Evolutionary conservation across 352 stramenopile genomes (phyloP).

Genomic region (Phytopythium montanum): DNA sequence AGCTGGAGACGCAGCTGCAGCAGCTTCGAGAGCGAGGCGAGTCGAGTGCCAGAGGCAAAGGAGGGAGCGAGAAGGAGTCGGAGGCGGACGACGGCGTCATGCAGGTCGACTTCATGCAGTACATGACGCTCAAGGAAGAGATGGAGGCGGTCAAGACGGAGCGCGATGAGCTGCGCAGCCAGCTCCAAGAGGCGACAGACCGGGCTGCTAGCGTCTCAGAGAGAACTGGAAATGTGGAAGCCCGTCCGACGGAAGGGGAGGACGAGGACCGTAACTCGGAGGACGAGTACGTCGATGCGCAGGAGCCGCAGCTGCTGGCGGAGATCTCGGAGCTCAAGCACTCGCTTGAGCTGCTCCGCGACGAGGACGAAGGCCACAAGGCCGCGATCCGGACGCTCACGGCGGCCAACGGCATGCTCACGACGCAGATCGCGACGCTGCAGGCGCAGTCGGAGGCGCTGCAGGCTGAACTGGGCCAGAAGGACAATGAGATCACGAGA

Average conservation of each 20-base stretch:
- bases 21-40: slow-evolving; percentile 3
- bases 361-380: slow-evolving; percentile 18
- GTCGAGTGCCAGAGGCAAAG: too few relatives aligned
- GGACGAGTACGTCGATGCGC: slow-evolving; percentile 56
- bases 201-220: slow-evolving; percentile 14
- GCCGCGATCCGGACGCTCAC: slow-evolving; percentile 17
- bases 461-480: slow-evolving; percentile 23
- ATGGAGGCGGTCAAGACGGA: slow-evolving; percentile 44
- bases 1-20: slow-evolving; percentile 21
- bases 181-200: slow-evolving; percentile 7
- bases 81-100: slow-evolving; percentile 25
- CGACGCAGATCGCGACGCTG: slow-evolving; percentile 16
- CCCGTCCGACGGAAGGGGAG: slow-evolving; percentile 8
- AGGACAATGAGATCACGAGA: slow-evolving; percentile 11
- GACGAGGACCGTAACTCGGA: slow-evolving; percentile 33
- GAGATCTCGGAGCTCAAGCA: slow-evolving; percentile 55
- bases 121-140: slow-evolving; percentile 49
- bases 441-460: slow-evolving; percentile 17
- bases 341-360: slow-evolving; percentile 13
- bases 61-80: slow-evolving; percentile 9
- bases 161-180: slow-evolving; percentile 25
- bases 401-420: slow-evolving; percentile 17
- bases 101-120: slow-evolving; percentile 53
- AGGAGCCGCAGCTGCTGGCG: slow-evolving; percentile 45
- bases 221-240: slow-evolving; percentile 3